A percentile compares a stretch with the other conserved stretches of the same genome.
These are phyloP conservation scores for Macrophomina tecta DNA, from an alignment of 2,329 filamentous ascomycete genomes.

Conservation along the genomic window DNA sequence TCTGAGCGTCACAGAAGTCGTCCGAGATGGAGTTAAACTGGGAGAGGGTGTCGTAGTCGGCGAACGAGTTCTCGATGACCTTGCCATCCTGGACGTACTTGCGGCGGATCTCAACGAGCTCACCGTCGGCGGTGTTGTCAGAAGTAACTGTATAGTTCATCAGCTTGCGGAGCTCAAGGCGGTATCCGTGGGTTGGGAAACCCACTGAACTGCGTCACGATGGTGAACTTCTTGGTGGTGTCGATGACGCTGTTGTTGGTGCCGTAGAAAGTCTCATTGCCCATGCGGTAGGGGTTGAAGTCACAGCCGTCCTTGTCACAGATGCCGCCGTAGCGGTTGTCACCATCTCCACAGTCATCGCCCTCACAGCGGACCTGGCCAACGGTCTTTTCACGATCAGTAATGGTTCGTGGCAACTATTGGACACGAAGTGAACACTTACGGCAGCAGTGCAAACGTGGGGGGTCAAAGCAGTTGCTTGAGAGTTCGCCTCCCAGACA, in stretches of 20 bases:
- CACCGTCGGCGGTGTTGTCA: constrained; percentile 34
- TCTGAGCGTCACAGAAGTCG: constrained; percentile 63
- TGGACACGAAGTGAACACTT: constrained; percentile 17
- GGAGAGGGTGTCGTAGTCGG: constrained; percentile 53
- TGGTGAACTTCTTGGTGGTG: constrained; percentile 52
- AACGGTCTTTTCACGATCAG: constrained; percentile 35
- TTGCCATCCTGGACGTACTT: constrained; percentile 59
- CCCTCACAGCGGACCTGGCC: constrained; percentile 61
- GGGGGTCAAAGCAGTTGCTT: constrained; percentile 68
- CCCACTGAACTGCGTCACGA: constrained; percentile 58
- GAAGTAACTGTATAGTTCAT: neutral
- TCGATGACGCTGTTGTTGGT: constrained; percentile 53
- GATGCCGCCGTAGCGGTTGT: constrained; percentile 63
- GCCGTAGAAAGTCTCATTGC: constrained; percentile 69
- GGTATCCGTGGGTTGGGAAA: constrained; percentile 31
- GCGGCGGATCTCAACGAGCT: constrained; percentile 54
- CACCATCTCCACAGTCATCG: constrained; percentile 47
- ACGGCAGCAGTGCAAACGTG: constrained; percentile 61
- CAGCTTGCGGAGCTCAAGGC: neutral
- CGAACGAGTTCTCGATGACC: constrained; percentile 53
- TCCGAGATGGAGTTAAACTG: constrained; percentile 61
- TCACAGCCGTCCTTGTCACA: constrained; percentile 75
- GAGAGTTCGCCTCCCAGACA: constrained; percentile 72
- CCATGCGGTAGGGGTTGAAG: constrained; percentile 66
- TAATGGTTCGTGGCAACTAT: too few species aligned